Base-by-base conservation (phyloP, 2,329 filamentous ascomycete species). In the Didymella exigua region DNA sequence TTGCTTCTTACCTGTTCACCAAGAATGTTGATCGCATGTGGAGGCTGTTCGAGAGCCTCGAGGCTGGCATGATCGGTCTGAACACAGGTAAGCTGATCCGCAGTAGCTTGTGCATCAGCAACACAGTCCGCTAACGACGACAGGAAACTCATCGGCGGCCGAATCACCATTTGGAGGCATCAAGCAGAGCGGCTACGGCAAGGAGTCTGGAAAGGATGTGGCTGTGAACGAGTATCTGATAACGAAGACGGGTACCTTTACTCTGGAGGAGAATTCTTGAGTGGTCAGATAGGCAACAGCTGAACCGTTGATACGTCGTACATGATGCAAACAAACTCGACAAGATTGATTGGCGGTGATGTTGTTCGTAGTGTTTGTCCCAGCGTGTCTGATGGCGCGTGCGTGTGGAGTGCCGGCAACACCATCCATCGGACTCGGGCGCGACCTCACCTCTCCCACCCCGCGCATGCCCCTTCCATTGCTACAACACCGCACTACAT, bases 51-150 rank as follows among this genome's bases (percentile, higher is more conserved):
- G 86, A 89, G 77, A 86, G 84, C 60, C 70, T 89, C 29, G 86
- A 89, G 68, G 86, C 86, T 4, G 86, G 86, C 3, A 89, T 89
- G 86, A 86, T 89, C 65, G 86, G 86, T 13, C 76, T 87, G 75
- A 87, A 87, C 62, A 85, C 82, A 51, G 82, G 84, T 78, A 66
- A 65, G 72, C 55, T 4, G 5, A 27, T 13, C 8, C 0, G 11
- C 14, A 21, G 33, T 29, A 26, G 14, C 6, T 2, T 11, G 1
- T 23, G 6, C 5, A 27, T 27, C 16, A 14, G 9, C 19, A 5
- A 34, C 3, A 37, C 3, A 16, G 8, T 24, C 14, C 34, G 24
- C 55, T 68, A 44, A 64, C 41, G 38, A 7, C 19, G 29, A 5
- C 63, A 77, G 84, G 84, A 16, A 87, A 87, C 64, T 78, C 81